Evolutionary conservation across 2,329 filamentous ascomycete species (phyloP), one percentile per base, ranked within the genome.

Genomic region (Apiospora koreana): DNA sequence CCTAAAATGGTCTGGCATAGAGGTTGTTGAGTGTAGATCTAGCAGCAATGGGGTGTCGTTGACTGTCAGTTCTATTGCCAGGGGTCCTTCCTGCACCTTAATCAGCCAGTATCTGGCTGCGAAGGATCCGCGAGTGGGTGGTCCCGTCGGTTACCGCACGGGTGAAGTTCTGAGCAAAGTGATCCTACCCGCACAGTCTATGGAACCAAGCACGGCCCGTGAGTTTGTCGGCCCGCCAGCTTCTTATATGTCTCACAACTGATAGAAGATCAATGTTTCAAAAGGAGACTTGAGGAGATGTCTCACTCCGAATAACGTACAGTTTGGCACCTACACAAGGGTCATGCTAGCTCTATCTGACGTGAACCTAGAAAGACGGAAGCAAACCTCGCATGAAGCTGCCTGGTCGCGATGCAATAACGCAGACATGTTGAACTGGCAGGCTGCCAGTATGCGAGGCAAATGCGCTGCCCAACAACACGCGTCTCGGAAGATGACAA

Each of bases 61-160:
- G 25, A 31, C 50, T 18, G 31, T 16, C 4, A 16, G 25, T 16
- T 28, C 4, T 16, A 18, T 6, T 8, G 16, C 18, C 50, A 58
- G 50, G 25, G 50, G 50, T 35, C 50, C 50, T 62, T 62, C 31
- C 54, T 62, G 54, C 54, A 62, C 54, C 54, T 62, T 62, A 62
- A 38, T 62, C 31, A 8, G 28, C 4, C 31, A 6, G 31, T 38
- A 9, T 10, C 5, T 21, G 21, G 54, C 18, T 4, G 31, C 54
- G 54, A 38, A 62, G 54, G 54, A 62, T 62, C 8, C 31, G 3
- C 54, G 54, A 38, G 54, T 62, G 54, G 54, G 54, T 62, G 54
- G 31, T 38, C 31, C 54, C 54, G 31, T 38, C 21, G 54, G 54
- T 2, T 7, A 12, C 4, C 31, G 54, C 54, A 62, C 54, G 10